Conservation (phyloP, 139 green algal genomes). For the Chlorella sp. region DNA sequence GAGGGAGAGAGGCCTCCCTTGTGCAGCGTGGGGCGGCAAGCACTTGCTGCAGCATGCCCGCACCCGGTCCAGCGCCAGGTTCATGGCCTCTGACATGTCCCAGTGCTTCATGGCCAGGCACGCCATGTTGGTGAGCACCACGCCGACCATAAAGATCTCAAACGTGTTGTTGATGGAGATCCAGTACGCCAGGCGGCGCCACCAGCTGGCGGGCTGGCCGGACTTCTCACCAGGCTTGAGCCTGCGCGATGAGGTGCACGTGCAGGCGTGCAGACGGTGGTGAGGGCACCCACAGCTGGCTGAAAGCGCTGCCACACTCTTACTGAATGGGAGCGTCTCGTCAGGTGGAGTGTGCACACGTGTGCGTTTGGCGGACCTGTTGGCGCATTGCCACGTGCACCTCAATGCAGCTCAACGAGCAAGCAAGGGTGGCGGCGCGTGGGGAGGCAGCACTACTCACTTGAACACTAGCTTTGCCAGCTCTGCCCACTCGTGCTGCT, state of each 20-base stretch:
- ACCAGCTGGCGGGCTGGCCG: constrained; percentile 15
- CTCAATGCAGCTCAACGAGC: no score
- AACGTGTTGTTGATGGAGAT: constrained; percentile 15
- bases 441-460: constrained; percentile 2
- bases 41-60: no score
- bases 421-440: background rate
- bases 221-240: constrained; percentile 55
- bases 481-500: constrained; percentile 68
- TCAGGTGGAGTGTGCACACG: no score
- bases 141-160: constrained; percentile 23
- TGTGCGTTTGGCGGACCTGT: no score
- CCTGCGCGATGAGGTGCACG: no score
- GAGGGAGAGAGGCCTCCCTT: no score
- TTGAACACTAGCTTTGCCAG: constrained; percentile 67
- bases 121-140: constrained; percentile 55
- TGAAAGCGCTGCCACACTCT: no score
- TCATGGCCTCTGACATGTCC: background rate
- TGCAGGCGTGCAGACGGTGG: no score
- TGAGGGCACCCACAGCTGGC: no score
- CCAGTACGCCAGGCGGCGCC: constrained; percentile 2
- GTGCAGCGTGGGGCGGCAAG: no score
- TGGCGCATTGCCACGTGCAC: no score
- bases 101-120: constrained; percentile 38
- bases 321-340: no score
- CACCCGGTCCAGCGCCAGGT: constrained; percentile 6